Evolutionary conservation across 352 stramenopile genomes (phyloP), one percentile per base, ranked within the genome.

Genomic region (Phytophthora pseudosyringae): DNA sequence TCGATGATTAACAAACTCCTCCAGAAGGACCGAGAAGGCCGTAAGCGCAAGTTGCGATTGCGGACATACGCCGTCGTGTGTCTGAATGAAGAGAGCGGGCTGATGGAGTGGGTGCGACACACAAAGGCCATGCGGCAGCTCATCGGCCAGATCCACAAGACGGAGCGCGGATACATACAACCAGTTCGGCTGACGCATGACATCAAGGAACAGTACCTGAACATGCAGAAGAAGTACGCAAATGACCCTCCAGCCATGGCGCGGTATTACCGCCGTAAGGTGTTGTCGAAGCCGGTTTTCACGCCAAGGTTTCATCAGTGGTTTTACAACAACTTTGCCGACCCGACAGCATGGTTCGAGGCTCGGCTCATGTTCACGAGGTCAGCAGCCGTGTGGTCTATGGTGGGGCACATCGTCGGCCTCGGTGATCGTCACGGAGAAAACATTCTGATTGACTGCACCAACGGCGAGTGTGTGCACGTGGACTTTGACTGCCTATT

Each of bases 401-500:
- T 98, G 74, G 93, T 99, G 31, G 97, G 97, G 15, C 96, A 99
- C 69, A 96, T 99, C 26, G 83, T 98, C 15, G 92, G 91, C 16
- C 81, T 98, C 1, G 92, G 93, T 7, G 92, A 98, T 83, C 91
- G 98, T 26, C 98, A 99, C 59, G 95, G 97, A 1, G 98, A 99
- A 73, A 99, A 99, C 71, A 99, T 99, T 66, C 75, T 99, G 12
- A 96, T 99, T 35, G 97, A 99, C 74, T 98, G 86, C 48, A 94
- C 77, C 13, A 98, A 84, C 53, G 98, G 98, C 38, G 98, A 99
- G 80, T 99, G 96, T 62, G 97, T 99, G 10, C 98, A 99, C 79
- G 98, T 99, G 47, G 98, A 99, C 75, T 99, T 99, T 81, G 97
- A 99, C 74, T 99, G 98, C 68, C 89, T 99, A 47, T 99, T 99